A percentile compares a stretch with the other conserved stretches of the same genome.
Conservation (phyloP, 2,329 filamentous ascomycete genomes). For the Macrophomina phaseolina region DNA sequence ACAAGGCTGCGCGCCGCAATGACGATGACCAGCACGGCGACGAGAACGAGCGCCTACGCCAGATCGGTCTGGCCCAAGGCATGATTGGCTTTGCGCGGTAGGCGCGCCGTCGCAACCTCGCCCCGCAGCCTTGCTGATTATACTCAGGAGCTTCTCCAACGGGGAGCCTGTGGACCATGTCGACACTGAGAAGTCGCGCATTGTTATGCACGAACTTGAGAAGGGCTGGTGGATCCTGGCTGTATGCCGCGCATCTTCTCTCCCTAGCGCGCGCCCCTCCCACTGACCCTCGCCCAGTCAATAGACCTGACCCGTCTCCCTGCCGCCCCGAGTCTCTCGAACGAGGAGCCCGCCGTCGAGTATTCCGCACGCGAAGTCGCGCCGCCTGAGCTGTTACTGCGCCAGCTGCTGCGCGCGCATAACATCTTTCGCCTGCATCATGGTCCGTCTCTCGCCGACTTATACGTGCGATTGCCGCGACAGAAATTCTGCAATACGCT, state of each 20-base stretch:
- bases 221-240: conserved; percentile 94
- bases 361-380: conserved; percentile 92
- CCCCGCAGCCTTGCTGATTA: conserved; percentile 28
- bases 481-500: conserved; percentile 74
- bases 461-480: conserved; percentile 70
- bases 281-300: conserved; percentile 57
- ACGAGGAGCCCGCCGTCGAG: conserved; percentile 61
- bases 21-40: conserved; percentile 60
- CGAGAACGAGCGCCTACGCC: conserved; percentile 83
- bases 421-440: conserved; percentile 88
- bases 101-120: conserved; percentile 27
- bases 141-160: conserved; percentile 74
- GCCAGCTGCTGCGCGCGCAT: conserved; percentile 84
- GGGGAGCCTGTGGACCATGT: conserved; percentile 79
- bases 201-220: conserved; percentile 87
- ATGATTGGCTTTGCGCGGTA: conserved; percentile 89
- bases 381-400: conserved; percentile 75
- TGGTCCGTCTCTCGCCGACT: conserved; percentile 71
- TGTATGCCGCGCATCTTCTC: conserved; percentile 59
- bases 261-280: background rate
- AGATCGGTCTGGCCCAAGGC: conserved; percentile 94
- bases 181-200: conserved; percentile 86
- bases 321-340: conserved; percentile 40
- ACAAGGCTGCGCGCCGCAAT: conserved; percentile 41
- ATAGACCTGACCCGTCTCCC: conserved; percentile 81